Base-by-base conservation (phyloP, 2,329 filamentous ascomycete genomes). In the Cytospora paraplurivora region DNA sequence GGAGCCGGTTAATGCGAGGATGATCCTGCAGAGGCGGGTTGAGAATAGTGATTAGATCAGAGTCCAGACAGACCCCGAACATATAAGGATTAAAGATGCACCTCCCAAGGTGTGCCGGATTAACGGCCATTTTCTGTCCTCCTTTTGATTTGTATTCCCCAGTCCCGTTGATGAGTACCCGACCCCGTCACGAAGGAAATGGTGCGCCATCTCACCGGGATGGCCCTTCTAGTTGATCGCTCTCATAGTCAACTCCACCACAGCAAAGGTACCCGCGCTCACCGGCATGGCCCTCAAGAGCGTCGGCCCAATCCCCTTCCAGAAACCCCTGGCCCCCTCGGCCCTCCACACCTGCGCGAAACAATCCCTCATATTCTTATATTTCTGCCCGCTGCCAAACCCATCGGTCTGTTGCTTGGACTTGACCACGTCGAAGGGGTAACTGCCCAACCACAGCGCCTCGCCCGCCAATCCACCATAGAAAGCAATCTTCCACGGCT, bases 371-470 rank as follows among this genome's bases (percentile, higher is more conserved):
- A 97, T 97, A 62, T 81, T 88, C 75, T 80, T 85, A 78, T 90
- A 99, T 74, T 83, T 84, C 80, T 88, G 87, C 17, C 41, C 54
- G 67, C 84, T 66, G 5, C 91, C 92, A 74, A 97, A 95, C 0
- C 91, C 93, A 78, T 99, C 95, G 64, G 90, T 97, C 85, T 99
- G 95, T 94, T 98, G 97, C 86, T 97, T 98, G 79, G 92, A 97
- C 90, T 99, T 99, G 78, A 99, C 79, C 34, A 99, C 94, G 78
- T 99, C 95, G 68, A 99, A 90, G 27, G 95, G 95, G 78, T 99
- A 99, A 73, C 92, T 96, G 41, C 85, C 84, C 62, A 99, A 81
- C 95, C 95, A 99, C 63, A 99, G 84, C 59, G 88, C 92, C 82
- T 99, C 95, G 70, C 95, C 95, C 0, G 95, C 95, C 49, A 99